Conservation (phyloP, 495 filamentous ascomycete species). For the Aspergillus ostianus region DNA sequence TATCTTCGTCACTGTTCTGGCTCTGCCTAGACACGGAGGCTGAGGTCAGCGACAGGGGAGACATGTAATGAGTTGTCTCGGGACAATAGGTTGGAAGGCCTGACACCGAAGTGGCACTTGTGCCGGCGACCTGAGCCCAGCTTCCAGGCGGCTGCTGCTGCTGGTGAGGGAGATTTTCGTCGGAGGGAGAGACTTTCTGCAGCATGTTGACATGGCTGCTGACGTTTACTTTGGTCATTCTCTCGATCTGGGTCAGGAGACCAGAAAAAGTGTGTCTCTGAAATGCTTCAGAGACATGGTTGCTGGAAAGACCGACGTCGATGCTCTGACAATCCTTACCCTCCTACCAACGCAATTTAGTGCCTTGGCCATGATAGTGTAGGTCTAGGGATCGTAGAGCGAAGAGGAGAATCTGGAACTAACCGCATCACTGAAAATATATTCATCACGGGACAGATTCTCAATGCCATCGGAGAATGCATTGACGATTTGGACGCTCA, state of each 20-base stretch:
- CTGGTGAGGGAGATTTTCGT: slow-evolving; percentile 4
- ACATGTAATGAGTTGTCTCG: slow-evolving; percentile 18
- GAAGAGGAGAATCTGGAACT: slow-evolving; percentile 3
- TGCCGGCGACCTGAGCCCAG: slow-evolving; percentile 25
- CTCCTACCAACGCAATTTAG: slow-evolving; percentile 7
- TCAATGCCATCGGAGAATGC: slow-evolving; percentile 19
- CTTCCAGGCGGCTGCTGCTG: slow-evolving; percentile 14
- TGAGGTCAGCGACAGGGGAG: slow-evolving; percentile 14
- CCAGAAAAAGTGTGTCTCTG: slow-evolving; percentile 17
- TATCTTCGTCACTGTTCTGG: slow-evolving; percentile 18
- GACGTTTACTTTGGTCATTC: slow-evolving; percentile 8
- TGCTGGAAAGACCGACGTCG: background rate
- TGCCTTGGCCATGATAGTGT: background rate
- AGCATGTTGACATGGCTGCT: slow-evolving; percentile 3
- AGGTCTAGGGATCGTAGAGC: background rate
- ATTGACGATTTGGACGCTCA: slow-evolving; percentile 24
- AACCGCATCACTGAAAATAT: slow-evolving; percentile 18
- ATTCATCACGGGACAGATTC: slow-evolving; percentile 14
- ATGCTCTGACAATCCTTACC: background rate
- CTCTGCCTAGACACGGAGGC: slow-evolving; percentile 18
- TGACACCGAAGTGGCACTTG: background rate
- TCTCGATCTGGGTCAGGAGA: slow-evolving; percentile 18
- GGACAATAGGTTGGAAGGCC: slow-evolving; percentile 4
- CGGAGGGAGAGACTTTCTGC: slow-evolving; percentile 5
- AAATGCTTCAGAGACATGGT: background rate